Percentiles rank a stretch among this genome's conserved stretches.
phyloP scores from a whole-genome alignment of 495 filamentous ascomycete species.

The Chaetomidium leptoderma region DNA sequence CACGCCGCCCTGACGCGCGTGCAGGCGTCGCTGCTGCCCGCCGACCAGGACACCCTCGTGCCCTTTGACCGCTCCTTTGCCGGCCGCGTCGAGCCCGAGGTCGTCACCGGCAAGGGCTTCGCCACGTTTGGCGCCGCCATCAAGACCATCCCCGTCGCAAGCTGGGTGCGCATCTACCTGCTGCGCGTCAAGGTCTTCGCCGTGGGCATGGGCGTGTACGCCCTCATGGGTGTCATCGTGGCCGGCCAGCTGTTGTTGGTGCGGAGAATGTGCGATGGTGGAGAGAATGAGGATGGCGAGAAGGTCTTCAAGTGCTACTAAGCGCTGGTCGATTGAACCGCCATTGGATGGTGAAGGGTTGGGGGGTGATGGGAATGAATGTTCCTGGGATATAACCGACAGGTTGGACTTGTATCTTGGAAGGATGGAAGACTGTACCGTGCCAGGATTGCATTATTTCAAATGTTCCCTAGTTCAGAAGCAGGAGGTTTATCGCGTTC shows the following conservation, averaged over 20 bases:
- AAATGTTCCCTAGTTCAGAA: no score
- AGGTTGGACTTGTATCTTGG: background rate
- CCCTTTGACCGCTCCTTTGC: constrained; percentile 51
- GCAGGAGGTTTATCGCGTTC: no score
- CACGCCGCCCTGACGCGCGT: constrained; percentile 44
- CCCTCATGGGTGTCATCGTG: constrained; percentile 44
- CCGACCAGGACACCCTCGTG: constrained; percentile 46
- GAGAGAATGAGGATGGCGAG: background rate
- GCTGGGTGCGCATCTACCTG: constrained; percentile 62
- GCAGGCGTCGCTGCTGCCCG: constrained; percentile 48
- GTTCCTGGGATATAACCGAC: no score
- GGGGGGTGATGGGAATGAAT: background rate
- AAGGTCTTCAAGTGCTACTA: background rate
- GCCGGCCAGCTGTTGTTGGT: constrained; percentile 21
- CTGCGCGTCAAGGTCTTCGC: constrained; percentile 60
- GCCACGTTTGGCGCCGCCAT: constrained; percentile 67
- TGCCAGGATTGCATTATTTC: background rate
- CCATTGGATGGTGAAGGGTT: background rate
- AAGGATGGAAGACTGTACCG: background rate
- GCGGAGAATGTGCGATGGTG: background rate
- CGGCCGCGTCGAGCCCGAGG: constrained; percentile 49
- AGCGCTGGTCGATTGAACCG: background rate
- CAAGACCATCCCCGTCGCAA: constrained; percentile 61
- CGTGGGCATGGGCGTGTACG: constrained; percentile 43
- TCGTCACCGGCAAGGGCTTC: constrained; percentile 64